A percentile compares a stretch with the other conserved stretches of the same genome.
Evolutionary conservation across 164 flowering plant species (phyloP).

Genomic region (Pachysandra terminalis): DNA sequence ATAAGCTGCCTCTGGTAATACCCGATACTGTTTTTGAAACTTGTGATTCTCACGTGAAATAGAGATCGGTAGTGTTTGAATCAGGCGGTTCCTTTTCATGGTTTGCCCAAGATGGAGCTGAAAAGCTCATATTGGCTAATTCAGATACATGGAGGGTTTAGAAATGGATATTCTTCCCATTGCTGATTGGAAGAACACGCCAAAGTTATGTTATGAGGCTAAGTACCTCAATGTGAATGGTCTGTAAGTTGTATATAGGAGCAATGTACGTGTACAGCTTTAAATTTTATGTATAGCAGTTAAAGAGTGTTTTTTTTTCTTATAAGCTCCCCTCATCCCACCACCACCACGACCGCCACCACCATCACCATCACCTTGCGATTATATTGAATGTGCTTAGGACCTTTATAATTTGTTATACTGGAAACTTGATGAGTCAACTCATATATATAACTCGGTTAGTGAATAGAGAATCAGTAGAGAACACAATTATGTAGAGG

Average conservation of each 20-base stretch:
- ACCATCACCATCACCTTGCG: no score
- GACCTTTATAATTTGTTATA: no score
- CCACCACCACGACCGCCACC: not conserved
- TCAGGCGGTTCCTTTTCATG: not conserved
- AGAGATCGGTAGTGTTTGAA: slow-evolving; percentile 46
- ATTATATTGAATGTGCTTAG: no score
- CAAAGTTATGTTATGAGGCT: slow-evolving; percentile 27
- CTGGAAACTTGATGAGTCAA: no score
- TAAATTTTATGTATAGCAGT: not conserved
- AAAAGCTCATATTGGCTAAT: not conserved
- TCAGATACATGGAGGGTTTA: no score
- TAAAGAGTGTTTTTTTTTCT: not conserved
- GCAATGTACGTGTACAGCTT: slow-evolving; percentile 36
- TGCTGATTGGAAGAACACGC: slow-evolving; percentile 21
- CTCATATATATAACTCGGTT: no score
- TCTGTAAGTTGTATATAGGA: slow-evolving; percentile 23
- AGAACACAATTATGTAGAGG: no score
- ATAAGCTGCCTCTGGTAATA: slow-evolving; percentile 51
- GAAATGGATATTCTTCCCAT: not conserved
- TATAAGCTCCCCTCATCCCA: not conserved
- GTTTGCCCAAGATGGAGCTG: not conserved
- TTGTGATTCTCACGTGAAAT: no score
- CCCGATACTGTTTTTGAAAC: slow-evolving; percentile 43
- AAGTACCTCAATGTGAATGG: slow-evolving; percentile 10
- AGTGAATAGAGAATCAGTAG: no score